Conservation (phyloP, 2,329 filamentous ascomycete species). For the Neobulgaria alba region DNA sequence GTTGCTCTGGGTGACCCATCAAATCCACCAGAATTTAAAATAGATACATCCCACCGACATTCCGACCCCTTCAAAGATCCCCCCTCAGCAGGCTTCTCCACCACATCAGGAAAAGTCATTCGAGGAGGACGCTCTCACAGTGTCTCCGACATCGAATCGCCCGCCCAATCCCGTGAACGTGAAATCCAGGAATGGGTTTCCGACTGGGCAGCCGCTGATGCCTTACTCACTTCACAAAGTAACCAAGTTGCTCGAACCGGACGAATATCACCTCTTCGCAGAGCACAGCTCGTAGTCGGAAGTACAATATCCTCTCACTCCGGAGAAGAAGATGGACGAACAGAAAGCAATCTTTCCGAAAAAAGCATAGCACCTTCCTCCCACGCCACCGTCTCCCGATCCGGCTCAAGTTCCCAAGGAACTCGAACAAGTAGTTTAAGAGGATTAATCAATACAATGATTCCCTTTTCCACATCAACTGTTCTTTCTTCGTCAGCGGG, state of each 20-base stretch:
- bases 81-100: slow-evolving; percentile 8
- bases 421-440: slow-evolving; percentile 24
- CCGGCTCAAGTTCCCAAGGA: slow-evolving; percentile 22
- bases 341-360: slow-evolving; percentile 29
- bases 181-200: slow-evolving; percentile 31
- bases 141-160: slow-evolving; percentile 18
- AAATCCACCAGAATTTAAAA: slow-evolving; percentile 3
- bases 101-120: background rate
- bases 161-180: slow-evolving; percentile 23
- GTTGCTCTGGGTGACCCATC: slow-evolving; percentile 17
- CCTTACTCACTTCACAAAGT: slow-evolving; percentile 23
- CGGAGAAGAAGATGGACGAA: slow-evolving; percentile 26
- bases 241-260: slow-evolving; percentile 23
- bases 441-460: slow-evolving; percentile 24
- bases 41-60: slow-evolving; percentile 11
- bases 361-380: slow-evolving; percentile 24
- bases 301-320: slow-evolving; percentile 19
- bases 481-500: slow-evolving; percentile 11
- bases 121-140: slow-evolving; percentile 5
- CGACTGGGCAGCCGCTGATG: slow-evolving; percentile 30
- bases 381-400: slow-evolving; percentile 18
- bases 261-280: slow-evolving; percentile 25
- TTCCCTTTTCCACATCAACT: slow-evolving; percentile 19
- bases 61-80: slow-evolving; percentile 27
- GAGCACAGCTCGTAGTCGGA: slow-evolving; percentile 23